Evolutionary conservation across 352 stramenopile genomes (phyloP).

Genomic region (Bremia lactucae): DNA sequence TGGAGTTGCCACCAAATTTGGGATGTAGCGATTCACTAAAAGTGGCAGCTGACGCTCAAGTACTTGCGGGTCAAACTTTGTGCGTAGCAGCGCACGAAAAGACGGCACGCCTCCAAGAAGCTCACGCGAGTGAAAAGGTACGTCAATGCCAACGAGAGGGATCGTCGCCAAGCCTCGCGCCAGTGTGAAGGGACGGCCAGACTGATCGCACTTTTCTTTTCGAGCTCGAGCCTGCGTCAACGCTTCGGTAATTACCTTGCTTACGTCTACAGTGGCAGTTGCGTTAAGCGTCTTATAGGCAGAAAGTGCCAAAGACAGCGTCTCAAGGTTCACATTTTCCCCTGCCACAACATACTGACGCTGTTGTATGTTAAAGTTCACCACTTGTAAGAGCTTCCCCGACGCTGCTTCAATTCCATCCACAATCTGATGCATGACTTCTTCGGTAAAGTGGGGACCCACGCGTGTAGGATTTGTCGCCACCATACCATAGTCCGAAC

Average conservation of each 20-base stretch:
- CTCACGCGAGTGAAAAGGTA: constrained; percentile 84
- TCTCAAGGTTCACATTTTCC: constrained; percentile 74
- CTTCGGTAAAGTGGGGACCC: constrained; percentile 56
- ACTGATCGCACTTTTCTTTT: constrained; percentile 46
- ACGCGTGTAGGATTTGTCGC: constrained; percentile 73
- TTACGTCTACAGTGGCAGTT: constrained; percentile 32
- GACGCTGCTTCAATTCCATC: constrained; percentile 47
- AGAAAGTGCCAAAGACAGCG: constrained; percentile 54
- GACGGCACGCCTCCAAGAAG: constrained; percentile 71
- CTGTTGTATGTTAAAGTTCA: constrained; percentile 85
- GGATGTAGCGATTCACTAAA: constrained; percentile 75
- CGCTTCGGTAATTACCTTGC: constrained; percentile 41
- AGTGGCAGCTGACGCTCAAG: constrained; percentile 57
- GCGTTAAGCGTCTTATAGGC: constrained; percentile 36
- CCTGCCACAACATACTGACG: constrained; percentile 80
- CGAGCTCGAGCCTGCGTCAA: constrained; percentile 42
- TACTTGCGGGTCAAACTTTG: constrained; percentile 59
- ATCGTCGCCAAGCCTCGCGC: constrained; percentile 70
- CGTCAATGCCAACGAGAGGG: constrained; percentile 79
- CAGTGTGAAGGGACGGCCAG: constrained; percentile 50
- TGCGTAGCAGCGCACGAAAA: constrained; percentile 62
- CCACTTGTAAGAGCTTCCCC: constrained; percentile 70
- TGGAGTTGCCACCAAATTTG: constrained; percentile 72
- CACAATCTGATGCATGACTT: constrained; percentile 59
- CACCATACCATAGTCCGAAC: constrained; percentile 84